Base-by-base conservation (phyloP, 352 stramenopile species). In the Phytophthora uliginosa region DNA sequence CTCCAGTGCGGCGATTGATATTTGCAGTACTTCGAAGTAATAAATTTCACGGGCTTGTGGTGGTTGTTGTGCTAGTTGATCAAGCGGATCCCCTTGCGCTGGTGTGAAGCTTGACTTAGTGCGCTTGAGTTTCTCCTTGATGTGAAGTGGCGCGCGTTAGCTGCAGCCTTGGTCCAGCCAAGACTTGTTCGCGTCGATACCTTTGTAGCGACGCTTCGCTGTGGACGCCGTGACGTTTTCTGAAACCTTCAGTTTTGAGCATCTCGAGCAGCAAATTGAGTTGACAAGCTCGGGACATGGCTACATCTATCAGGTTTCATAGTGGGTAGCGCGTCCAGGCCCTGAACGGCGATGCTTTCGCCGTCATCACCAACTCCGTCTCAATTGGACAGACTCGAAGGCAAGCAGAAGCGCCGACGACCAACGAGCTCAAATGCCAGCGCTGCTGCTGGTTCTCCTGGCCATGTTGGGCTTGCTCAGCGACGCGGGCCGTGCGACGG, bases 211-310 rank as follows among this genome's bases (percentile, higher is more conserved):
- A 45, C 38, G 38, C 38, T 45, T 45, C 38, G 38, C 38, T 45
- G 38, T 45, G 36, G 36, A 45, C 38, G 38, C 38, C 38, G 22
- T 57, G 63, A 69, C 22, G n/a, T n/a, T 10, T 34, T 56, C 26
- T 18, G 38, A 54, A 65, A 51, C 48, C 20, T 73, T 68, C 58
- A 63, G 51, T 28, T 68, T 60, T 58, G 36, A 52, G 61, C 61
- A 61, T 68, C 60, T 71, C 55, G 55, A 71, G n/a, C 63, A 66
- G 42, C 55, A 65, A 59, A 45, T n/a, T n/a, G n/a, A 28, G 52
- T 63, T 40, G 47, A 66, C 24, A 20, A 51, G 18, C 17, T 24
- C 42, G 15, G 13, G 24, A 57, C 34, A 70, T 59, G 53, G 63
- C 33, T 66, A 54, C 38, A 45, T 45, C 38, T 7, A 51, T 61